Base-by-base conservation (phyloP, 768 basidiomycete genomes). In the Galerina marginata region DNA sequence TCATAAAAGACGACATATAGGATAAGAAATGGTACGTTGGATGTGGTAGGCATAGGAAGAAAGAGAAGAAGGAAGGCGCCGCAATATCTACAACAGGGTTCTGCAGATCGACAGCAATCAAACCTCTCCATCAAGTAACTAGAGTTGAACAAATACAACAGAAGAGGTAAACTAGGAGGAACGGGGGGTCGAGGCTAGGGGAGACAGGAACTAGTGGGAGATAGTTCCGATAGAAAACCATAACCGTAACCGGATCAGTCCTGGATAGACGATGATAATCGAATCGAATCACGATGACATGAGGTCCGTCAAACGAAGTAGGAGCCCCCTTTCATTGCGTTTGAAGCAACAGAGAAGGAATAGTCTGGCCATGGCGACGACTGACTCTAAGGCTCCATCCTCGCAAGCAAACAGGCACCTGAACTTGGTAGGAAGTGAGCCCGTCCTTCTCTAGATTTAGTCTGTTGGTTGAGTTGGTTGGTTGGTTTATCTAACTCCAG, bases 231-330 rank as follows among this genome's bases (percentile, higher is more conserved):
- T 23, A 51, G 56, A 52, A 65, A 57, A 58, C 56, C 51, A 48
- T 56, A 65, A 57, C 61, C 64, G 38, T 65, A 58, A 61, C 60
- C 56, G 54, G 51, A 64, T 60, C 63, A 60, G 63, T 64, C 63
- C 56, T 40, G 45, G 26, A 52, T 37, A 43, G 44, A 45, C 26
- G 47, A 54, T 29, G 53, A 42, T 50, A 43, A 42, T 52, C 38
- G 50, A 29, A 50, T 44, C 49, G 42, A 54, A 60, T 37, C 54
- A 48, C 54, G 50, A 53, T 54, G 43, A 36, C 44, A 52, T 43
- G 23, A 54, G 54, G 44, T 38, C 60, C 49, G 37, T 38, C 15
- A 49, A 44, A 40, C 45, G 54, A 26, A 37, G 12, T n/a, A 15
- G 38, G 10, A 38, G 9, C 20, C 33, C n/a, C 2, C 26, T 39